Evolutionary conservation across 495 filamentous ascomycete species (phyloP), one percentile per base, ranked within the genome.

Genomic region (Margaritispora aquatica): DNA sequence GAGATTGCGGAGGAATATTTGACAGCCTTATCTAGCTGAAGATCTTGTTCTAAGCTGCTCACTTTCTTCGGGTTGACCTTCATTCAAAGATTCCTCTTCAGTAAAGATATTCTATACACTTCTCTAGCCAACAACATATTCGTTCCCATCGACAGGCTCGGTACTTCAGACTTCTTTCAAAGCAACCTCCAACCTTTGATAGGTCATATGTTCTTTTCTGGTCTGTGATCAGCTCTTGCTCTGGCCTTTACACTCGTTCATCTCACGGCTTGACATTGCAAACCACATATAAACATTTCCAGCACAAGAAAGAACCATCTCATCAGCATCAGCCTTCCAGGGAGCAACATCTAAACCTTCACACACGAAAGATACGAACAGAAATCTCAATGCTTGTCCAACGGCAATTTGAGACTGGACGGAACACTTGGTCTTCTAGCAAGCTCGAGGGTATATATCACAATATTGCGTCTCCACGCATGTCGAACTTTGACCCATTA

Each of bases 371-470:
- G 59, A 54, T 51, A 31, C 23, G 56, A 55, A 58, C 13, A 51
- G 46, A 58, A 23, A 56, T 67, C 66, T 63, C 77, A 82, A 83
- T 83, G 80, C 79, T 83, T 71, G 79, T 80, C 75, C 78, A 78
- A 72, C 77, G 80, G 73, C 75, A 77, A 70, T 72, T 71, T 71
- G 76, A 78, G 65, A 75, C 78, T 70, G 79, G 79, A 74, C 78
- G 77, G 71, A 79, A 70, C 70, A 75, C 75, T 74, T 83, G 80
- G 80, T 79, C 79, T 68, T 72, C 72, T 64, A 78, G 74, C 74
- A 83, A 81, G 73, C 77, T 79, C 64, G 77, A 79, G 69, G 75
- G 73, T 66, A 64, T 74, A 61, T 80, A 78, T 68, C 71, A 75
- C 58, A 78, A 77, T 65, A 62, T 77, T 51, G 70, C 75, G 57